phyloP scores from a whole-genome alignment of 1,139 yeast genomes.

The Lodderomyces theae region DNA sequence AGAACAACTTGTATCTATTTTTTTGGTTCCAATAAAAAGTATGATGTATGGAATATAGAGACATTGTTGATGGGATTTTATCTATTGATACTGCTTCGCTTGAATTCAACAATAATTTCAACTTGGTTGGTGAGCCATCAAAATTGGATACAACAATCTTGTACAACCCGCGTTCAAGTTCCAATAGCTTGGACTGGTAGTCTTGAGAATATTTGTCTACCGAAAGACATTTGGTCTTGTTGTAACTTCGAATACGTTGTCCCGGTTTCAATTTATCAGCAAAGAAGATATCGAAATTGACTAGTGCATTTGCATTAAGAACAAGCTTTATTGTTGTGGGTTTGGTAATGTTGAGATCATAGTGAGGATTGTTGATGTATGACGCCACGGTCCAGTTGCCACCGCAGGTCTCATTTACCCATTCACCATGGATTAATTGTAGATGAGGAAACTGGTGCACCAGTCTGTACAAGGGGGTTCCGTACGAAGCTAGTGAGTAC shows the following conservation, averaged over 20 bases:
- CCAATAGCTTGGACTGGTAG: slow-evolving; percentile 17
- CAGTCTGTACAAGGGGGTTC: slow-evolving; percentile 25
- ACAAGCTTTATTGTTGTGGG: slow-evolving; percentile 22
- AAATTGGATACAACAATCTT: slow-evolving; percentile 34
- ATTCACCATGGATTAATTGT: slow-evolving; percentile 35
- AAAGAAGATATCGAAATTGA: slow-evolving; percentile 43
- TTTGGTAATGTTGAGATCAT: slow-evolving; percentile 25
- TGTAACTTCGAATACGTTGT: slow-evolving; percentile 25
- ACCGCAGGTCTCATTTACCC: slow-evolving; percentile 51
- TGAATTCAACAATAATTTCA: slow-evolving; percentile 16
- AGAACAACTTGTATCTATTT: slow-evolving; percentile 35
- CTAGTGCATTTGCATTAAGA: slow-evolving; percentile 21
- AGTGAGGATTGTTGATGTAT: slow-evolving; percentile 66
- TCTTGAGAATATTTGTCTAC: slow-evolving; percentile 26
- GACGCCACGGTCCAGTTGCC: slow-evolving; percentile 55
- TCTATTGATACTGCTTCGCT: slow-evolving; percentile 7
- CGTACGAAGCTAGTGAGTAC: slow-evolving; percentile 35
- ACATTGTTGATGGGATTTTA: slow-evolving; percentile 29
- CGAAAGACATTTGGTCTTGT: slow-evolving; percentile 26
- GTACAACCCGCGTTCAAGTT: slow-evolving; percentile 36
- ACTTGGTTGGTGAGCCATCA: slow-evolving; percentile 17
- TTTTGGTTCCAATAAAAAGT: slow-evolving; percentile 36
- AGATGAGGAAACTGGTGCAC: slow-evolving; percentile 20
- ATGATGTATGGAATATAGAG: slow-evolving; percentile 30
- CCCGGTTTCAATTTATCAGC: slow-evolving; percentile 18